phyloP scores from a whole-genome alignment of 306 rosid species.

The Ceratonia siliqua region DNA sequence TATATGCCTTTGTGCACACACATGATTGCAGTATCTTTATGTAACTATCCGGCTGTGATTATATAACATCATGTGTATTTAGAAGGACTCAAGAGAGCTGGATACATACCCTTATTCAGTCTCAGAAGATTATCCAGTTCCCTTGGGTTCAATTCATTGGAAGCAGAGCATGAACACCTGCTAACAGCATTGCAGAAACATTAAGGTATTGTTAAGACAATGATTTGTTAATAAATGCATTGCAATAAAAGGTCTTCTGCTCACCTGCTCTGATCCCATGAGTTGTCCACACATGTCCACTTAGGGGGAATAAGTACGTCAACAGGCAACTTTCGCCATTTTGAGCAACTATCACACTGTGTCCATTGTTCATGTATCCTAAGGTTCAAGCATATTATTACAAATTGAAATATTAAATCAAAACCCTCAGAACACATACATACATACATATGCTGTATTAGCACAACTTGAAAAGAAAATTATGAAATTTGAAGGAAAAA shows the following conservation, averaged over 20 bases:
- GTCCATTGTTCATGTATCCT: conserved; percentile 97
- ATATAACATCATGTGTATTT: conserved; percentile 1
- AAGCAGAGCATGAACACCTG: conserved; percentile 90
- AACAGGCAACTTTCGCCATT: conserved; percentile 89
- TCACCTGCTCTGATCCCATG: conserved; percentile 90
- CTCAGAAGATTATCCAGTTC: conserved; percentile 84
- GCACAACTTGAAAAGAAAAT: neutral
- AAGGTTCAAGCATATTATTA: conserved; percentile 40
- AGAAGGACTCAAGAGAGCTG: conserved; percentile 22
- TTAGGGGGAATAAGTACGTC: conserved; percentile 82
- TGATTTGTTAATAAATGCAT: conserved; percentile 17
- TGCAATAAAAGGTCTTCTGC: conserved; percentile 16
- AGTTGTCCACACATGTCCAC: conserved; percentile 83
- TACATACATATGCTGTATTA: neutral
- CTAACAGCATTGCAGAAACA: conserved; percentile 34
- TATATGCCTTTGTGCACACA: neutral
- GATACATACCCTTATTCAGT: conserved; percentile 69
- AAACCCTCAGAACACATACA: neutral
- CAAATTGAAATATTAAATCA: conserved; percentile 30
- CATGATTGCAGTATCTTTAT: neutral
- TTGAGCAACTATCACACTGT: conserved; percentile 90
- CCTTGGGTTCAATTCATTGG: conserved; percentile 75
- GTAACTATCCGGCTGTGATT: conserved; percentile 1
- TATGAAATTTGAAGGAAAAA: neutral
- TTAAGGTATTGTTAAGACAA: conserved; percentile 25